Evolutionary conservation across 2,329 filamentous ascomycete genomes (phyloP), one percentile per base, ranked within the genome.

Genomic region (Fusarium tanahbumbuense): DNA sequence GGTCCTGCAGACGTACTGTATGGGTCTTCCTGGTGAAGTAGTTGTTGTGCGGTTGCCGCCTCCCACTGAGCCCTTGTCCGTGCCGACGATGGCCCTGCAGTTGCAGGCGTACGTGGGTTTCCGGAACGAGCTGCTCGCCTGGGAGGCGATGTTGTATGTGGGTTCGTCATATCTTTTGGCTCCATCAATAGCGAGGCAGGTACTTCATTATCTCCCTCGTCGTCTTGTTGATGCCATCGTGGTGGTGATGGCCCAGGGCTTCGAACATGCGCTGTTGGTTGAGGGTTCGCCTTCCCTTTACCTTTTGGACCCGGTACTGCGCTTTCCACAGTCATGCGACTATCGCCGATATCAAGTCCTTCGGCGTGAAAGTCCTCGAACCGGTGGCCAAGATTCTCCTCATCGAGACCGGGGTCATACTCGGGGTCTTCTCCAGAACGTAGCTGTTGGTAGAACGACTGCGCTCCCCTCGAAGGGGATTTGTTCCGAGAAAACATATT

Each of bases 121-220:
- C 45, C 16, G 11, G 67, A 56, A 22, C 50, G 63, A 20, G 40
- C 45, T 57, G 66, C 62, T 64, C 67, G 75, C 44, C 58, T 52
- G 37, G 71, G 27, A 60, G 75, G 34, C 34, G 18, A 56, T 60
- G 53, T 53, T 62, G 71, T n/a, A n/a, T 28, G 55, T 22, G 50
- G 59, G 27, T 71, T 59, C 34, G 70, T 64, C 23, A 46, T 44
- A 45, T 81, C 79, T 49, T 84, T 83, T 7, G 78, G 81, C 75
- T 91, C 89, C 22, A 91, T 85, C 20, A 91, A 77, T 20, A 91
- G 80, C 5, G 89, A 91, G 20, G 85, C 86, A 0, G 89, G 89
- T 0, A 91, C 89, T 72, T 91, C 89, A 57, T 90, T 88, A 58
- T 87, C 85, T 8, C 76, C 80, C 30, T 87, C 84, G 5, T 87